Evolutionary conservation across 1,139 yeast species (phyloP).

Genomic region (Debaryomyces fabryi): DNA sequence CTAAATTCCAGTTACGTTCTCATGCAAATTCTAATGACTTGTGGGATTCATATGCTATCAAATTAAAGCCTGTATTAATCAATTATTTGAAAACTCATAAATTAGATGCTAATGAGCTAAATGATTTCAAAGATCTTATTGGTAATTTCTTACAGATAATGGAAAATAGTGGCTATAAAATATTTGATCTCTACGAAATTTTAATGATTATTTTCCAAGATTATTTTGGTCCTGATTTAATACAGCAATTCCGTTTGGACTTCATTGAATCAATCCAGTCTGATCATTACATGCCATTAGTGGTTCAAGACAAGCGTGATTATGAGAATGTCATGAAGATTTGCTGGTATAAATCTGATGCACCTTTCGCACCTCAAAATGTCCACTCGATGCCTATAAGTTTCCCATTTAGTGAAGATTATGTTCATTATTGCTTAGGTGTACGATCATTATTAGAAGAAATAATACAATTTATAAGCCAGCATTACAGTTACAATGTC

Average conservation of each 20-base stretch:
- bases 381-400: constrained; percentile 59
- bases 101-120: constrained; percentile 35
- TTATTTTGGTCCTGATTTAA: constrained; percentile 59
- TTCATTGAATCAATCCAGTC: constrained; percentile 67
- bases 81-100: constrained; percentile 36
- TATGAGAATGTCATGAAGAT: constrained; percentile 64
- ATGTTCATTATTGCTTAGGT: constrained; percentile 82
- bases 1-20: constrained; percentile 57
- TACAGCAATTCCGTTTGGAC: constrained; percentile 59
- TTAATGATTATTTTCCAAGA: constrained; percentile 60
- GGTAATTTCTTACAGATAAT: constrained; percentile 78
- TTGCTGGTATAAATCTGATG: constrained; percentile 70
- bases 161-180: constrained; percentile 69
- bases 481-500: constrained; percentile 58
- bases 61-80: constrained; percentile 57
- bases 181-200: constrained; percentile 63
- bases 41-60: constrained; percentile 71
- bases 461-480: constrained; percentile 63
- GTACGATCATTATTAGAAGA: constrained; percentile 66
- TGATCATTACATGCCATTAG: constrained; percentile 89
- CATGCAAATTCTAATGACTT: constrained; percentile 68
- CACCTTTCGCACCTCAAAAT: constrained; percentile 44
- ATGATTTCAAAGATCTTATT: constrained; percentile 53
- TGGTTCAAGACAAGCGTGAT: constrained; percentile 58
- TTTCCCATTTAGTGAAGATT: constrained; percentile 86